A percentile compares a stretch with the other conserved stretches of the same genome.
These are phyloP conservation scores for Acanthamoeba culbertsoni DNA, from an alignment of 208 protist genomes.

Conservation along the genomic window DNA sequence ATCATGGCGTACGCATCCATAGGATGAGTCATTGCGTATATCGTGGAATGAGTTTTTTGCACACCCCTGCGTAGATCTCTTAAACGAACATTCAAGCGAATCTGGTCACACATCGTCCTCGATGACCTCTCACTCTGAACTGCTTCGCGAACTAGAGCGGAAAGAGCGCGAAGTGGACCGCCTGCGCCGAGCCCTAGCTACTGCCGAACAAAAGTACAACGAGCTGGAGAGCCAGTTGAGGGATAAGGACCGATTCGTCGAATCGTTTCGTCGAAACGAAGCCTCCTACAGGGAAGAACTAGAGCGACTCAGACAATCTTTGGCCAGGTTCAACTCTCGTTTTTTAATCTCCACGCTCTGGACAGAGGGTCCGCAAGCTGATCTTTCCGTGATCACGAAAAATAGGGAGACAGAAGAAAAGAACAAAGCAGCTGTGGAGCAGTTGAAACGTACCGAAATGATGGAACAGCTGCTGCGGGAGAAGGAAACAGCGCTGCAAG, in stretches of 20 bases:
- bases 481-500: not conserved
- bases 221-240: not conserved
- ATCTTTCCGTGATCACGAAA: too few species aligned
- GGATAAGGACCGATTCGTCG: not conserved
- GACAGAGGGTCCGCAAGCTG: too few species aligned
- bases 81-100: not conserved
- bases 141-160: not conserved
- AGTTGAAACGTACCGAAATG: not conserved
- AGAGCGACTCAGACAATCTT: not conserved
- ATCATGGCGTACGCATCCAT: not conserved
- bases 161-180: not conserved
- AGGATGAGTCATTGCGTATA: not conserved
- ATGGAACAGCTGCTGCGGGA: not conserved
- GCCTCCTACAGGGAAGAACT: not conserved
- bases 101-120: not conserved
- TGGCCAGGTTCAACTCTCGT: not conserved
- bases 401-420: not conserved
- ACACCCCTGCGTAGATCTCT: not conserved
- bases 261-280: not conserved
- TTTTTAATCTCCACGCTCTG: too few species aligned
- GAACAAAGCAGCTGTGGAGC: not conserved
- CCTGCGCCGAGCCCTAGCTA: not conserved
- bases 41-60: constrained; percentile 19
- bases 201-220: not conserved
- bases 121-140: not conserved